Percentiles rank a stretch among this genome's conserved stretches.
Evolutionary conservation across 2,329 filamentous ascomycete species (phyloP).

Genomic region (Penicillium sp.): DNA sequence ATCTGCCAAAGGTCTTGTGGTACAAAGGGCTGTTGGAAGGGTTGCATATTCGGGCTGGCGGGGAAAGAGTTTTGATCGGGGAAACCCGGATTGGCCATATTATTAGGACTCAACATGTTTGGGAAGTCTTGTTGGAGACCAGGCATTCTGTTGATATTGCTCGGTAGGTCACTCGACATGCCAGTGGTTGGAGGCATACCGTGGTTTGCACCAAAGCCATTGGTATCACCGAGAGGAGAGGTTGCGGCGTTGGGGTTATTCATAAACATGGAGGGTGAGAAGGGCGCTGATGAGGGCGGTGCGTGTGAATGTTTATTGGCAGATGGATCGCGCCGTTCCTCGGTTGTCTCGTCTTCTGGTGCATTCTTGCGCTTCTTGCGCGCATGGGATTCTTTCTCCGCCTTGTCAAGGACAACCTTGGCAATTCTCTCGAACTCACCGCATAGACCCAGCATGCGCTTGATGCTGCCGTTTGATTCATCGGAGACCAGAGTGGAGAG

Average conservation of each 20-base stretch:
- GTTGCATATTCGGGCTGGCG: conserved; percentile 34
- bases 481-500: conserved; percentile 85
- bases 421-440: conserved; percentile 96
- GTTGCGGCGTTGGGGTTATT: conserved; percentile 17
- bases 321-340: conserved; percentile 13
- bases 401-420: conserved; percentile 83
- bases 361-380: conserved; percentile 81
- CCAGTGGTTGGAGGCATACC: conserved; percentile 22
- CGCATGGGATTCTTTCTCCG: conserved; percentile 77
- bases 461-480: conserved; percentile 83
- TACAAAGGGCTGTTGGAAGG: conserved; percentile 81
- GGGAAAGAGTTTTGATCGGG: conserved; percentile 31
- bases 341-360: conserved; percentile 45
- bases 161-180: conserved; percentile 24
- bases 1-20: conserved; percentile 93
- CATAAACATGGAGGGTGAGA: conserved; percentile 28
- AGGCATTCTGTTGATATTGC: conserved; percentile 28
- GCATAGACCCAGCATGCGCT: conserved; percentile 90
- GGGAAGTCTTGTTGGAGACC: conserved; percentile 35
- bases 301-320: conserved; percentile 28
- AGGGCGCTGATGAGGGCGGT: conserved; percentile 20
- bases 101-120: conserved; percentile 39
- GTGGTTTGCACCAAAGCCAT: conserved; percentile 26
- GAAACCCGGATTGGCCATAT: conserved; percentile 34
- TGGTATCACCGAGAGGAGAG: conserved; percentile 17